A percentile compares a stretch with the other conserved stretches of the same genome.
phyloP scores from a whole-genome alignment of 1,139 yeast genomes.

The Geotrichum siamense region DNA sequence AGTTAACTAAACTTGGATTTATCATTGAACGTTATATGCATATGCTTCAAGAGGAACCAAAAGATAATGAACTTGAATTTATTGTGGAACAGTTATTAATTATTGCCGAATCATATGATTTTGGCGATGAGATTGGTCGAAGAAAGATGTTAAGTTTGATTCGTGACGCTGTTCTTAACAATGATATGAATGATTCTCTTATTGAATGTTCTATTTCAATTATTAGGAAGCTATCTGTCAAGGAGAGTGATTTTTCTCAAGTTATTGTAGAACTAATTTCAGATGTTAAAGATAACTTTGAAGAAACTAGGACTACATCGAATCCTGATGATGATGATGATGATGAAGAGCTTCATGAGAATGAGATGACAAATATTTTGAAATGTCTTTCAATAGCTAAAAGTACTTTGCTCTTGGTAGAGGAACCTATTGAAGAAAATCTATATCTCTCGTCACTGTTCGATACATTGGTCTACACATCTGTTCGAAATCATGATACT shows the following conservation, averaged over 20 bases:
- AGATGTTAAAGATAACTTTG: constrained; percentile 60
- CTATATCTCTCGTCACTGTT: constrained; percentile 65
- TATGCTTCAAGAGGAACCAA: constrained; percentile 40
- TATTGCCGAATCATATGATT: constrained; percentile 69
- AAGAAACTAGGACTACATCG: constrained; percentile 37
- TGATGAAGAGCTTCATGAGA: constrained; percentile 14
- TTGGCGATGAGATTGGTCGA: constrained; percentile 87
- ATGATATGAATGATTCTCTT: constrained; percentile 46
- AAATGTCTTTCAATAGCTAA: constrained; percentile 67
- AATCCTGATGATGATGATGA: constrained; percentile 18
- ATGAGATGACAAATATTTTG: constrained; percentile 37
- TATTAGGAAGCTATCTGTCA: constrained; percentile 62
- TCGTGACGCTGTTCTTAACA: constrained; percentile 37
- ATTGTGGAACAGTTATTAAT: constrained; percentile 65
- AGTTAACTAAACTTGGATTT: constrained; percentile 63
- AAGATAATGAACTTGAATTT: constrained; percentile 58
- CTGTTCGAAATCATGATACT: constrained; percentile 56
- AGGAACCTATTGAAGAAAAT: constrained; percentile 58
- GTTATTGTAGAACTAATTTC: constrained; percentile 82
- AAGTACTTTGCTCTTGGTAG: constrained; percentile 61
- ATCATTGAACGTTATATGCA: constrained; percentile 48
- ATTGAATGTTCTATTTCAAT: constrained; percentile 57
- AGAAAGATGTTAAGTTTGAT: constrained; percentile 69
- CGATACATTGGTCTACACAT: constrained; percentile 75
- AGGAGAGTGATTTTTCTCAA: constrained; percentile 75